Percentiles rank a stretch among this genome's conserved stretches.
phyloP scores from a whole-genome alignment of 257 asterid genomes.

The Forsythia viridissima region DNA sequence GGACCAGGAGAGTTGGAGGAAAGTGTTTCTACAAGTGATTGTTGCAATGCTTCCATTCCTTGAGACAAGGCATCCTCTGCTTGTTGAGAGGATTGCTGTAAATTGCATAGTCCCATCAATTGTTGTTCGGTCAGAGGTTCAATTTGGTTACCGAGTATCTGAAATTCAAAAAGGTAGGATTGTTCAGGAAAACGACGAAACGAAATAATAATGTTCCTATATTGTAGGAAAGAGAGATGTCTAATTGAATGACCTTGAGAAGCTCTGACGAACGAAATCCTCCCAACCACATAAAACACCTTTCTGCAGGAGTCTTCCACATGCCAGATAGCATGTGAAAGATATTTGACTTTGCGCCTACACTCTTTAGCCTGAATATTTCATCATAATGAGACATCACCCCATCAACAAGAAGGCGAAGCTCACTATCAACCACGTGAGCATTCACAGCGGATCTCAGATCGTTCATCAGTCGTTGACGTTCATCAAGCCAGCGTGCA shows the following conservation, averaged over 20 bases:
- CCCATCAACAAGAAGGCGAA: constrained; percentile 66
- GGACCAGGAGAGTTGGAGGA: constrained; percentile 57
- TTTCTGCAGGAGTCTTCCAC: constrained; percentile 93
- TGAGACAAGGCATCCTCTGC: constrained; percentile 97
- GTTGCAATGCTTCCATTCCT: constrained; percentile 96
- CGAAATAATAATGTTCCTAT: background rate
- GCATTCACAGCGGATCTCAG: constrained; percentile 74
- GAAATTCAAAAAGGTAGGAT: constrained; percentile 18
- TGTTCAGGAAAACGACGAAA: background rate
- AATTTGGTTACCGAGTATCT: constrained; percentile 78
- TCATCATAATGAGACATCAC: constrained; percentile 87
- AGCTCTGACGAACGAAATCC: constrained; percentile 90
- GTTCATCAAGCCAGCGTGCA: constrained; percentile 85
- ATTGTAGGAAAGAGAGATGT: background rate
- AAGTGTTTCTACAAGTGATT: constrained; percentile 71
- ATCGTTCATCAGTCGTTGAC: constrained; percentile 57
- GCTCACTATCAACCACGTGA: constrained; percentile 56
- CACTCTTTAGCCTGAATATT: constrained; percentile 61
- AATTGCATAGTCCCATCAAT: constrained; percentile 64
- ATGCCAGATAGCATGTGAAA: constrained; percentile 93
- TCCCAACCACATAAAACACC: constrained; percentile 99
- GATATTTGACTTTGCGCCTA: constrained; percentile 70
- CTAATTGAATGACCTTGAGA: constrained; percentile 60
- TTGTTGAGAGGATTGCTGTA: constrained; percentile 87
- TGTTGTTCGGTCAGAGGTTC: constrained; percentile 86